Evolutionary conservation across 192 early-diverging fungal genomes (phyloP).

Genomic region (Umbelopsis sp.): DNA sequence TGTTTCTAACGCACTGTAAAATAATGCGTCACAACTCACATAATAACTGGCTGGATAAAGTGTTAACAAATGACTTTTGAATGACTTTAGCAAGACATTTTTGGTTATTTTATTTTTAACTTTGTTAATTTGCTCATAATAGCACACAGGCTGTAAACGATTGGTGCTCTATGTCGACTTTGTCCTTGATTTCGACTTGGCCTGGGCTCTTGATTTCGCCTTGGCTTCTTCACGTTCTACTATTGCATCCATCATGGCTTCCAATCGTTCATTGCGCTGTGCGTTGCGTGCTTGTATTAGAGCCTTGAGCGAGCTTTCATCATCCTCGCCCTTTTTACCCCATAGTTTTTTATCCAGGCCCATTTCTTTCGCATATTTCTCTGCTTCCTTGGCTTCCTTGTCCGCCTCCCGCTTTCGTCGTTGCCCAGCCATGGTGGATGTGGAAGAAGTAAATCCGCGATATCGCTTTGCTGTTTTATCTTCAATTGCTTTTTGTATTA

Average conservation of each 20-base stretch:
- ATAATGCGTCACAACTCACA: too few species aligned
- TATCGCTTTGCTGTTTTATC: slow-evolving; percentile 52
- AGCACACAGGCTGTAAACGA: too few species aligned
- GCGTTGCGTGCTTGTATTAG: slow-evolving; percentile 56
- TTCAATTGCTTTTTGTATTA: slow-evolving; percentile 68
- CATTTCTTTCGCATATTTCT: slow-evolving; percentile 56
- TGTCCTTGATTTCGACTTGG: background rate
- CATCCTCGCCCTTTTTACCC: slow-evolving; percentile 41
- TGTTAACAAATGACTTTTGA: too few species aligned
- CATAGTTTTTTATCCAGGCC: slow-evolving; percentile 50
- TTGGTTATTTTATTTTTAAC: background rate
- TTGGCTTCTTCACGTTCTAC: slow-evolving; percentile 56
- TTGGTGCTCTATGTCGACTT: slow-evolving; percentile 13
- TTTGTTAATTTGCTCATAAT: too few species aligned
- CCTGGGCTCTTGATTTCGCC: slow-evolving; percentile 1
- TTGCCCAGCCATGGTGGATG: slow-evolving; percentile 42
- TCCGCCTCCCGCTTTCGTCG: slow-evolving; percentile 59
- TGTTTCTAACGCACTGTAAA: too few species aligned
- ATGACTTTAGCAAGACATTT: too few species aligned
- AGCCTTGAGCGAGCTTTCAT: slow-evolving; percentile 47
- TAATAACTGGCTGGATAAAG: too few species aligned
- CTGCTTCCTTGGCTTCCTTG: slow-evolving; percentile 62
- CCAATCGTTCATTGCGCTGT: slow-evolving; percentile 53
- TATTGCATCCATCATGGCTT: slow-evolving; percentile 60
- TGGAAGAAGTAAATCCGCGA: slow-evolving; percentile 56